Percentiles rank a stretch among this genome's conserved stretches.
phyloP scores from a whole-genome alignment of 495 filamentous ascomycete genomes.

The Aspergillus cristatus region DNA sequence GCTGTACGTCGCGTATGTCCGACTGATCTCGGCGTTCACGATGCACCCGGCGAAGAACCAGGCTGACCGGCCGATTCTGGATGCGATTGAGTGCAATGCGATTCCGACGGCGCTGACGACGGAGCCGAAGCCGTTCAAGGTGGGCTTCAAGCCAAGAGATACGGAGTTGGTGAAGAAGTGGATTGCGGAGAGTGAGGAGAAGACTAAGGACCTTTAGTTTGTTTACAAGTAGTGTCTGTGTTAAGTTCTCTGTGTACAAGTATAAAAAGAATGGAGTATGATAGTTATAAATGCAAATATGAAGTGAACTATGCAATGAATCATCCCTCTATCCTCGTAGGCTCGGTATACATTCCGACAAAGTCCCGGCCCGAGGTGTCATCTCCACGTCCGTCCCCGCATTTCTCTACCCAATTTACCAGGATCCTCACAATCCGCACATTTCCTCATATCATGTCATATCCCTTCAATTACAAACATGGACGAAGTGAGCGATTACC shows the following conservation, averaged over 20 bases:
- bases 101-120: slow-evolving; percentile 57
- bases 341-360: no score
- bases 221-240: no score
- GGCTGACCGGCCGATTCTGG: slow-evolving; percentile 44
- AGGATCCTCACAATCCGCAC: no score
- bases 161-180: slow-evolving; percentile 33
- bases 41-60: slow-evolving; percentile 32
- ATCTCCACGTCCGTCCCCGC: neutral
- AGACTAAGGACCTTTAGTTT: slow-evolving; percentile 43
- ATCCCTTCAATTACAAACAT: slow-evolving; percentile 1
- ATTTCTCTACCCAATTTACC: no score
- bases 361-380: neutral
- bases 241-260: no score
- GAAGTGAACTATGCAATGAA: no score
- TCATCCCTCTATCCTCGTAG: no score
- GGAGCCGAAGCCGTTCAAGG: slow-evolving; percentile 63
- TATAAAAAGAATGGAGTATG: no score
- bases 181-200: slow-evolving; percentile 48
- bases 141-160: slow-evolving; percentile 42
- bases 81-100: slow-evolving; percentile 54
- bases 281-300: no score
- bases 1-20: slow-evolving; percentile 57
- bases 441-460: neutral
- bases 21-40: slow-evolving; percentile 58
- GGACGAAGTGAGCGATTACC: slow-evolving; percentile 4